These are phyloP conservation scores for Mortierella sp. DNA, from an alignment of 371 early-diverging fungal genomes.

Conservation along the genomic window DNA sequence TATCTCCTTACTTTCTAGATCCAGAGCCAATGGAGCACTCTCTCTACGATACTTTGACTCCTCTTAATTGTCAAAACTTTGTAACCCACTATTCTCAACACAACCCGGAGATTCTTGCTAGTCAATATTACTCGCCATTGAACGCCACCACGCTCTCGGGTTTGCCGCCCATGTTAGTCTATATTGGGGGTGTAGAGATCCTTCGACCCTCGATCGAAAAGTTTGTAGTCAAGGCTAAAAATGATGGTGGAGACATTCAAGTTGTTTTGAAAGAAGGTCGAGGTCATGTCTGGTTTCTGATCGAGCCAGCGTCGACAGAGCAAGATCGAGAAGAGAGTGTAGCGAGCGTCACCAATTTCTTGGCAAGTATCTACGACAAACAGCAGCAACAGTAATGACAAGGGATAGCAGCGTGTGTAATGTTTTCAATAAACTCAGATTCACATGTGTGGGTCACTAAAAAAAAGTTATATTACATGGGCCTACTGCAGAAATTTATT, in stretches of 20 bases:
- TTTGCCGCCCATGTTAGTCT: slow-evolving; percentile 13
- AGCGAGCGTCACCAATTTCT: background rate
- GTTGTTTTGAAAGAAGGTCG: slow-evolving; percentile 8
- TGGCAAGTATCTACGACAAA: slow-evolving; percentile 6
- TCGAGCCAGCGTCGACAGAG: background rate
- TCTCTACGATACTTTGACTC: slow-evolving; percentile 9
- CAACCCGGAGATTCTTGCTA: background rate
- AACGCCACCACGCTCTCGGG: slow-evolving; percentile 3
- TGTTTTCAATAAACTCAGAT: too few relatives aligned
- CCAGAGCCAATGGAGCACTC: slow-evolving; percentile 1
- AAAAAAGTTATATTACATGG: too few relatives aligned
- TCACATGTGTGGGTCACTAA: too few relatives aligned
- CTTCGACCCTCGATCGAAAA: slow-evolving; percentile 12
- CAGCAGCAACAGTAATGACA: background rate
- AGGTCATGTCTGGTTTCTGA: slow-evolving; percentile 14
- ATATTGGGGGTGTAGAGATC: slow-evolving; percentile 10
- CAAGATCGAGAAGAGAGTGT: slow-evolving; percentile 8
- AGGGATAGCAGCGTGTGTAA: too few relatives aligned
- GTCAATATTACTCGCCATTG: slow-evolving; percentile 11
- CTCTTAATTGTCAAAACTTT: background rate
- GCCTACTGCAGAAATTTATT: too few relatives aligned
- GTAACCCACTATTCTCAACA: slow-evolving; percentile 4
- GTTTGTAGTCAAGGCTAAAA: slow-evolving; percentile 12
- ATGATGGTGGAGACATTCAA: slow-evolving; percentile 3
- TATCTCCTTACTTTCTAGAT: slow-evolving; percentile 10